Evolutionary conservation across 257 asterid species (phyloP), one percentile per base, ranked within the genome.

Genomic region (Thymus quinquecostatus): DNA sequence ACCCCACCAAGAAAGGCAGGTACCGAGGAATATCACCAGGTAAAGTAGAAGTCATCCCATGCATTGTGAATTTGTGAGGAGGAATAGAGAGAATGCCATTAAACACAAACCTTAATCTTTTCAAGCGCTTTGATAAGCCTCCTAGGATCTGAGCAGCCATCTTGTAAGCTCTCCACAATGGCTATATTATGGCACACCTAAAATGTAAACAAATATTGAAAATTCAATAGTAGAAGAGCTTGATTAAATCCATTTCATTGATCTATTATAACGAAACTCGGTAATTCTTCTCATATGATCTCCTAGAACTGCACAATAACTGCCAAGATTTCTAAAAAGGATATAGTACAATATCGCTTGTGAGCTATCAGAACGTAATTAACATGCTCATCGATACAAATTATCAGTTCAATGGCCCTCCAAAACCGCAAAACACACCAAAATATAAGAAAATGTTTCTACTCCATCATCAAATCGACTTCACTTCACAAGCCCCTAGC

Each of bases 181-280:
- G 87, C 82, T 73, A 87, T 78, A 80, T 93, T 93, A 82, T 93
- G 98, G 60, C 59, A 79, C 55, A 92, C 83, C 98, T 92, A 73
- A 72, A 71, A 83, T 77, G 68, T 2, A 50, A 21, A 58, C 9
- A 14, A 3, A 38, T 55, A 69, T 34, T 51, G 41, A 21, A 48
- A 51, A n/a, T 41, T 43, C 60, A 38, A 55, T 21, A 50, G 56
- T 44, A 60, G 40, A 51, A 45, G 9, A 58, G 13, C 32, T 69
- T 55, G 60, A 30, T 41, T 53, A 49, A 4, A 48, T 34, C 44
- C 68, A 57, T 61, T 57, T 43, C 40, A 9, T 64, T n/a, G 11
- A 34, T 55, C 30, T 14, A 70, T 10, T 27, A 38, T 28, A 27
- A 40, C 53, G 40, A 43, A 63, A 43, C 8, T 27, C 28, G 10